Base-by-base conservation (phyloP, 768 basidiomycete genomes). In the Polyporus arcularius region DNA sequence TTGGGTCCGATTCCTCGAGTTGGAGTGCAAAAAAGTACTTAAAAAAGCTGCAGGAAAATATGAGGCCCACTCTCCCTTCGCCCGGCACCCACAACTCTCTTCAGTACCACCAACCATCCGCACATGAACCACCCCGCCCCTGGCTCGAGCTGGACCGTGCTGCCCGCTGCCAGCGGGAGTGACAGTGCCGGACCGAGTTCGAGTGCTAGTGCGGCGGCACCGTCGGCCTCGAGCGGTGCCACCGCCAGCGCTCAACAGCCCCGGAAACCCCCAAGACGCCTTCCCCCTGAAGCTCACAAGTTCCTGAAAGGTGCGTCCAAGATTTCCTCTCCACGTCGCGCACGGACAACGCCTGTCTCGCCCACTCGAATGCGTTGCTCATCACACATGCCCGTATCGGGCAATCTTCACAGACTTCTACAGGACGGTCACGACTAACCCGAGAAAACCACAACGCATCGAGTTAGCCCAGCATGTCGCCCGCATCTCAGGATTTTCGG, bases 401-500 rank as follows among this genome's bases (percentile, higher is more conserved):
- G 35, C 35, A 35, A 48, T 30, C 3, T 18, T 18, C 26, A 28
- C 38, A 63, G 61, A 45, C 1, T 63, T 42, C 26, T 58, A 46
- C 47, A 40, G 10, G 30, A 15, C 54, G 38, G 49, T 54, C 28
- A 51, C 38, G 26, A 42, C 48, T 18, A 32, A 55, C 38, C 57
- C 61, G 1, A 49, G 11, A 14, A 63, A 46, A 26, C 0, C 11
- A 0, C 45, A 63, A 9, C 53, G 57, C 2, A 42, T 45, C 9
- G 10, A n/a, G 30, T 57, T 63, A 15, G 57, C 40, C 1, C 21
- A 55, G 35, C 49, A 32, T 8, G 49, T 66, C 35, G 35, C 6
- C 15, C 9, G n/a, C 1, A 41, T 63, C 11, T 59, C 57, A 4
- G 62, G 65, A 30, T 61, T 53, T 26, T 56, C 55, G 18, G 56